Evolutionary conservation across 1,284 basidiomycete species (phyloP).

Genomic region (Ustilago xerochloae): DNA sequence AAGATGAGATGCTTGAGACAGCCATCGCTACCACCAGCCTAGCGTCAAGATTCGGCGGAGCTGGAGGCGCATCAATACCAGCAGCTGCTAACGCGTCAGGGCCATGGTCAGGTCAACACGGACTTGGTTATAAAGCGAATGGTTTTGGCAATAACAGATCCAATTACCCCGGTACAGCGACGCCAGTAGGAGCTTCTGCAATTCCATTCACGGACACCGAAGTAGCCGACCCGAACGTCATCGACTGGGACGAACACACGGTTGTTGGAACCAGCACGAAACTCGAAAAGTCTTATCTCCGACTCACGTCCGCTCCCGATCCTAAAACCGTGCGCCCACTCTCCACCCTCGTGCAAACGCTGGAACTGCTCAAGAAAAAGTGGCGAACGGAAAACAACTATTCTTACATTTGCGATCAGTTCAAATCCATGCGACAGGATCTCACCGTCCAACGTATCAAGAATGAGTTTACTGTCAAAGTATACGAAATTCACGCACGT

Average conservation of each 20-base stretch:
- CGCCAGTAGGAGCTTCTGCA: conserved; percentile 6
- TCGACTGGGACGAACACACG: conserved; percentile 94
- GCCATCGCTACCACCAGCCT: conserved; percentile 53
- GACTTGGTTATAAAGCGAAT: neutral
- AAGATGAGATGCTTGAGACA: conserved; percentile 49
- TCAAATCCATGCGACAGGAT: conserved; percentile 97
- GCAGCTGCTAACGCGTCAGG: conserved; percentile 5
- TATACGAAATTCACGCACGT: conserved; percentile 97
- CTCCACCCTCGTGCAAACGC: conserved; percentile 82
- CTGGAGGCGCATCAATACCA: neutral
- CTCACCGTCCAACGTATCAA: conserved; percentile 99
- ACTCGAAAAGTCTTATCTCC: conserved; percentile 94
- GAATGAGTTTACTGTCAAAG: conserved; percentile 96
- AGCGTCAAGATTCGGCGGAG: conserved; percentile 46
- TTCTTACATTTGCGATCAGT: conserved; percentile 94
- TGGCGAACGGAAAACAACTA: conserved; percentile 89
- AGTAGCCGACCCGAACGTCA: conserved; percentile 73
- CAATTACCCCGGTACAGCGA: conserved; percentile 13
- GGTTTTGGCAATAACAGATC: conserved; percentile 10
- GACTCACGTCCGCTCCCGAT: conserved; percentile 95
- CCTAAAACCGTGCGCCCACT: conserved; percentile 93
- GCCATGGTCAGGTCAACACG: conserved; percentile 28
- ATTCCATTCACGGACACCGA: conserved; percentile 29
- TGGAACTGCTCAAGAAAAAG: conserved; percentile 85
- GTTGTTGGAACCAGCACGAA: conserved; percentile 90